A percentile compares a stretch with the other conserved stretches of the same genome.
Evolutionary conservation across 225 moss, liverwort and hornwort species (phyloP).

Genomic region (Pseudoscleropodium purum): DNA sequence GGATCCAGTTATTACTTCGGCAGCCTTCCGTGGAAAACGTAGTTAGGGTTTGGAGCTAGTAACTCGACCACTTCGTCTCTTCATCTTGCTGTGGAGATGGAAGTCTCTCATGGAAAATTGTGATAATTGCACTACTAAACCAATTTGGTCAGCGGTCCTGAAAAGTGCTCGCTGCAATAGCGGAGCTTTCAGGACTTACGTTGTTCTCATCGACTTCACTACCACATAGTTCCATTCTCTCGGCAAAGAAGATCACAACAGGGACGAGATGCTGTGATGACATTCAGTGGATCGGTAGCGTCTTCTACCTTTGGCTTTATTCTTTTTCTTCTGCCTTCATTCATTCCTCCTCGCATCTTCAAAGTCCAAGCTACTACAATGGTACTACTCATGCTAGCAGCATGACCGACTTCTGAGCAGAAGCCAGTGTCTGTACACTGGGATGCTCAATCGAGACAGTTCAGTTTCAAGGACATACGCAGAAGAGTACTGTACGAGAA

Average conservation of each 20-base stretch:
- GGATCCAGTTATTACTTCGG: constrained; percentile 39
- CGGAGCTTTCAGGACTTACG: not conserved
- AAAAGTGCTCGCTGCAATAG: not conserved
- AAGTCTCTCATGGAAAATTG: not conserved
- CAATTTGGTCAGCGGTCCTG: not conserved
- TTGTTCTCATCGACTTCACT: not conserved
- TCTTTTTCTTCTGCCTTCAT: not conserved
- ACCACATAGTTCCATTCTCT: not conserved
- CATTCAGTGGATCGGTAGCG: not conserved
- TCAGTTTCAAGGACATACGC: not conserved
- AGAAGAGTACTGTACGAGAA: not conserved
- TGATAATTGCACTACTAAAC: not conserved
- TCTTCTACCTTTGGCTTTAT: not conserved
- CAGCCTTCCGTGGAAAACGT: constrained; percentile 57
- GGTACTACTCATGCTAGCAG: not conserved
- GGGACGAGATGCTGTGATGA: not conserved
- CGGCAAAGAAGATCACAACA: not conserved
- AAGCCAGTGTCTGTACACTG: not conserved
- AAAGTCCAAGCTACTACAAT: not conserved
- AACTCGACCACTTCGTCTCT: not conserved
- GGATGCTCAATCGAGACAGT: not conserved
- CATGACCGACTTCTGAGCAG: not conserved
- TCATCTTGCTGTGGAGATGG: not conserved
- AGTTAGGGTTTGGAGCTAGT: not conserved
- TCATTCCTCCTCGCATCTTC: not conserved